Base-by-base conservation (phyloP, 2,329 filamentous ascomycete genomes). In the Diplocarpon mali region DNA sequence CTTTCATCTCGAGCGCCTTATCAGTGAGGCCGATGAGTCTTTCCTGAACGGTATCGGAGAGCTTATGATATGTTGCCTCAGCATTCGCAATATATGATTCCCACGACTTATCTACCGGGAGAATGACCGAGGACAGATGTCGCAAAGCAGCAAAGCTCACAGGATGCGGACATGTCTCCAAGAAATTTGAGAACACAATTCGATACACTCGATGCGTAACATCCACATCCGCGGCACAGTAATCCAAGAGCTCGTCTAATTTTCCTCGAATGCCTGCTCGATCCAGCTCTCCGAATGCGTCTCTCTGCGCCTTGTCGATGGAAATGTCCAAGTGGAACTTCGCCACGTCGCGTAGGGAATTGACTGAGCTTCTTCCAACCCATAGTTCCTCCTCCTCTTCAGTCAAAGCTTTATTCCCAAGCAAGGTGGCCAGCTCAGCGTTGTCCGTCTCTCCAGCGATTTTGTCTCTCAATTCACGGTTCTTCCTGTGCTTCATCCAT, bases 401-500 rank as follows among this genome's bases (percentile, higher is more conserved):
- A 10, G 71, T 73, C 38, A 86, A 63, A 44, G 75, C 72, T 34
- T 76, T 76, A 42, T 75, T 80, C 48, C 83, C 76, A 3, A 96
- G 65, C 29, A 95, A 65, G 37, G 76, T 70, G 2, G 80, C 75
- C 17, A 95, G 65, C 52, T 92, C 84, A 6, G 77, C 67, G 43
- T 81, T 82, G 13, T 83, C 75, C 2, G 80, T 82, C 44, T 86
- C 75, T 39, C 72, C 80, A 5, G 84, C 76, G 38, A 90, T 79
- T 58, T 82, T 84, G 50, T 95, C 89, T 40, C 86, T 73, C 37
- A 90, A 59, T 59, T 96, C 90, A 46, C 83, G 75, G 53, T 83
- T 87, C 67, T 98, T 98, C 61, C 87, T 85, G 64, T 95, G 86
- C 63, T 86, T 93, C 81, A 95, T 88, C 92, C 92, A 98, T 0